Base-by-base conservation (phyloP, 2,329 filamentous ascomycete species). In the Teratosphaeriaceae sp. region DNA sequence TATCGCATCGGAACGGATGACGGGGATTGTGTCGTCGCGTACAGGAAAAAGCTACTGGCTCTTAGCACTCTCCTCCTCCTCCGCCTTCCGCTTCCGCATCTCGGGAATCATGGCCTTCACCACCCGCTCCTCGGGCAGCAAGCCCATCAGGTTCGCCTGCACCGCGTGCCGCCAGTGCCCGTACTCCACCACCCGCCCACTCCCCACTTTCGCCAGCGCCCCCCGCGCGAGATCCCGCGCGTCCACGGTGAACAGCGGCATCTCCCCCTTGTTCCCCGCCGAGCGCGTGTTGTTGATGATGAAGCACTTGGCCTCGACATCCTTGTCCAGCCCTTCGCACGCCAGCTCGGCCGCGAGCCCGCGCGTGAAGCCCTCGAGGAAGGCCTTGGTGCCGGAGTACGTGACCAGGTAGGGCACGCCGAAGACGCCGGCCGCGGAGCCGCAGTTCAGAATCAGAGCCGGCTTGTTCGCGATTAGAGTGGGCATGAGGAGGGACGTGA, bases 401-500 rank as follows among this genome's bases (percentile, higher is more conserved):
- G 67, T 52, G 8, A 57, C 54, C 2, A 76, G 47, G 47, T 71
- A 71, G 0, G 75, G 76, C 11, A 73, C 45, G 1, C 70, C 70
- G 12, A 62, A 52, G 36, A 56, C 45, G 2, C 70, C 65, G 2
- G 69, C 61, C 3, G 71, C 48, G 3, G 71, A 74, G 5, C 72
- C 70, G 26, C 76, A 62, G 50, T 73, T 78, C 49, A 79, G 42
- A 38, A 79, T 60, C 6, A 79, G 58, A 1, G 65, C 59, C 0
- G 74, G 72, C 0, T 53, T 48, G 40, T 63, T 67, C 16, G 56
- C 55, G 2, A 56, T 49, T 20, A 79, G 60, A 1, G 64, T 43
- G 0, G 74, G 73, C 1, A 78, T 49, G 2, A 78, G 58, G 0
- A 63, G 60, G 0, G 63, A 56, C 0, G 71, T 76, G 3, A 80